These are phyloP conservation scores for Entomortierella chlamydospora DNA, from an alignment of 192 early-diverging fungal genomes.

Conservation along the genomic window DNA sequence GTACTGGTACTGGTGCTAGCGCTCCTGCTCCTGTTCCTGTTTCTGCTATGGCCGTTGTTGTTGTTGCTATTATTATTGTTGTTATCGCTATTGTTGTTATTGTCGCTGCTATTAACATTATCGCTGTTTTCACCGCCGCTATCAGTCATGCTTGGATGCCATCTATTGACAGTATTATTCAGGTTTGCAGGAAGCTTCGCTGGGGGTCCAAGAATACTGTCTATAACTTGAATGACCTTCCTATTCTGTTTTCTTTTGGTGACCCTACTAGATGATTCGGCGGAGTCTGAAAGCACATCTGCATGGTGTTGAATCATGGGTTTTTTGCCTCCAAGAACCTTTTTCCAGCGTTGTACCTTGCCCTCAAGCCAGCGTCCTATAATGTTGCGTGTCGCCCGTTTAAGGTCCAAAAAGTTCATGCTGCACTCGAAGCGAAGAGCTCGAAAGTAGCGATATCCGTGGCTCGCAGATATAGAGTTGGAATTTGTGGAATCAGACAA, in stretches of 20 bases:
- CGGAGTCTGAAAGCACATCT: background rate
- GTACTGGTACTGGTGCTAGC: too few relatives aligned
- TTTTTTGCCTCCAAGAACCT: constrained; percentile 21
- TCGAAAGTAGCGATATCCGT: constrained; percentile 28
- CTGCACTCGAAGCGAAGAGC: constrained; percentile 40
- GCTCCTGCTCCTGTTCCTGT: too few relatives aligned
- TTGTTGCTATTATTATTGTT: background rate
- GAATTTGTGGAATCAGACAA: background rate
- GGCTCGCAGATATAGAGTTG: background rate
- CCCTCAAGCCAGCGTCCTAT: constrained; percentile 48
- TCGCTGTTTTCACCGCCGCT: background rate
- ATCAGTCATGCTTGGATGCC: background rate
- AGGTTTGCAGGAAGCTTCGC: background rate
- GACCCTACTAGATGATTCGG: background rate
- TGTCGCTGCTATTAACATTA: background rate
- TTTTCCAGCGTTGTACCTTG: constrained; percentile 49
- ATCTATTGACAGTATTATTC: background rate
- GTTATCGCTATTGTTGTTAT: too few relatives aligned
- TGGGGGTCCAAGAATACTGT: constrained; percentile 21
- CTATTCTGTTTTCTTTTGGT: background rate
- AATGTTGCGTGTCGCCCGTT: constrained; percentile 40
- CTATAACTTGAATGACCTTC: constrained; percentile 14
- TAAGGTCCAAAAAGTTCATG: constrained; percentile 54
- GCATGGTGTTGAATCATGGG: background rate
- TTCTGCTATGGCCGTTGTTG: background rate